These are phyloP conservation scores for Solanum acaule DNA, from an alignment of 257 asterid genomes.

Conservation along the genomic window DNA sequence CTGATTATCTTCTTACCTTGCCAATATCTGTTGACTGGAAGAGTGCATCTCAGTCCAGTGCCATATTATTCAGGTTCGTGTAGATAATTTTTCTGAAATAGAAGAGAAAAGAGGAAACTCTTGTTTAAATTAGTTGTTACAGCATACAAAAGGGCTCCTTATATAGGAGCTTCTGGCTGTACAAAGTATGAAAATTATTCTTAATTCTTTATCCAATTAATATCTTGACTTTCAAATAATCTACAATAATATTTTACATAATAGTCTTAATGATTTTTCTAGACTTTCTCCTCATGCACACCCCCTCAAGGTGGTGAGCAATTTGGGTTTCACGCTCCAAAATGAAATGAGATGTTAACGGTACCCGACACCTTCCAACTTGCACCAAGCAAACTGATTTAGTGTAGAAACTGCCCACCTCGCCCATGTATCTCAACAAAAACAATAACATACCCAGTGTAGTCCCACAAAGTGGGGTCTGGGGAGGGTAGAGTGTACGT, in stretches of 20 bases:
- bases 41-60: constrained; percentile 66
- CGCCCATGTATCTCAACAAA: neutral
- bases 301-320: neutral
- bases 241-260: neutral
- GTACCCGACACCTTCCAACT: neutral
- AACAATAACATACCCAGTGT: neutral
- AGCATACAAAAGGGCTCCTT: neutral
- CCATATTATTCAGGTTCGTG: constrained; percentile 73
- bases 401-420: neutral
- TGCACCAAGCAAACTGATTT: neutral
- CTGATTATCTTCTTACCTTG: constrained; percentile 86
- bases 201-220: neutral
- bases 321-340: neutral
- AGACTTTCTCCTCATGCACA: neutral
- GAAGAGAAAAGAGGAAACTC: neutral
- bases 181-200: neutral
- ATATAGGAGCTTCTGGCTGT: neutral
- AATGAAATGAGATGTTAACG: neutral
- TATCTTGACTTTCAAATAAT: neutral
- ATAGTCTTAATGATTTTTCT: neutral
- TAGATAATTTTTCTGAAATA: neutral
- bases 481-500: neutral
- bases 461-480: neutral
- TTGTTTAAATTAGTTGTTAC: neutral
- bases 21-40: constrained; percentile 90